These are phyloP conservation scores for Coniochaeta pulveracea DNA, from an alignment of 2,329 filamentous ascomycete species.

Conservation along the genomic window DNA sequence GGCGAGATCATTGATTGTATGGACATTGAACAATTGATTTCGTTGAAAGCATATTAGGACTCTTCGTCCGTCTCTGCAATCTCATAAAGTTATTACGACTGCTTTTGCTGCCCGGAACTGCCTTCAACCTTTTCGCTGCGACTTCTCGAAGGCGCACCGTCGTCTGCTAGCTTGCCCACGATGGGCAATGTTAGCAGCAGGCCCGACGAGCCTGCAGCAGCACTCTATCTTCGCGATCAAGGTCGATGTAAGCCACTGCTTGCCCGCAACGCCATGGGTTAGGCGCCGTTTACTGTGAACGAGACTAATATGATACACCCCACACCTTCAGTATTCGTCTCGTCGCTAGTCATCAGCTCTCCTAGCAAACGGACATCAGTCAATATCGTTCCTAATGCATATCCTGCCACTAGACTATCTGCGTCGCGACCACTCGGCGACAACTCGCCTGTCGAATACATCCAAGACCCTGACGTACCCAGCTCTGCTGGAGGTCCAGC, in stretches of 20 bases:
- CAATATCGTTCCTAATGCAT: conserved; percentile 73
- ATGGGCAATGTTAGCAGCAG: conserved; percentile 94
- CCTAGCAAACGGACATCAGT: conserved; percentile 66
- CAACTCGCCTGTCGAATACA: conserved; percentile 70
- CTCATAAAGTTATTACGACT: too few species aligned
- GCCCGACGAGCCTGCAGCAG: conserved; percentile 69
- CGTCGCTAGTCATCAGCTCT: conserved; percentile 72
- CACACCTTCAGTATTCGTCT: conserved; percentile 83
- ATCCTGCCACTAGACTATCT: conserved; percentile 68
- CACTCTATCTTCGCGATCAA: conserved; percentile 83
- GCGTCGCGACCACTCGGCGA: conserved; percentile 66
- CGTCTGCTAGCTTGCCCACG: too few species aligned
- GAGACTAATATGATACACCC: too few species aligned
- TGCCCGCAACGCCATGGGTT: too few species aligned
- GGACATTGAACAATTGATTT: too few species aligned
- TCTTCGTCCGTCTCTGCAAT: too few species aligned
- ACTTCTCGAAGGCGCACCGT: too few species aligned
- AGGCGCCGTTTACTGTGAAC: too few species aligned
- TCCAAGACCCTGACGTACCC: conserved; percentile 75
- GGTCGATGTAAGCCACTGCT: conserved; percentile 56
- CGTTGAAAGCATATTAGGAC: too few species aligned
- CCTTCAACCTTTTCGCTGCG: too few species aligned
- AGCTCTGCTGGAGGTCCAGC: conserved; percentile 40
- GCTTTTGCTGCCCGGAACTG: too few species aligned
- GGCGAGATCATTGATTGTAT: too few species aligned